Evolutionary conservation across 495 filamentous ascomycete species (phyloP).

Genomic region (Trichoderma asperelloides): DNA sequence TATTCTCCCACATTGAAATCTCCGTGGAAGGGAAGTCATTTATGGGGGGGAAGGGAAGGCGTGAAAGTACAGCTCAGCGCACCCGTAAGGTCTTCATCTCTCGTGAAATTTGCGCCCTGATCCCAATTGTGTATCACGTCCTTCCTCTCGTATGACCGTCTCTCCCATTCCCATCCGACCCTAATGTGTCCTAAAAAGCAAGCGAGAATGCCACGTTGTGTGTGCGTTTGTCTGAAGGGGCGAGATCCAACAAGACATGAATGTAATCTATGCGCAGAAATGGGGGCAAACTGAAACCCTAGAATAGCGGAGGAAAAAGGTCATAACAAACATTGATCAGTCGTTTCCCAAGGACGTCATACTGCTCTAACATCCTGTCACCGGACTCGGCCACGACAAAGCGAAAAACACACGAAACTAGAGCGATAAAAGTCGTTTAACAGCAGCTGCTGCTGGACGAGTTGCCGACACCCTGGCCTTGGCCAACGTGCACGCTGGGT

Average conservation of each 20-base stretch:
- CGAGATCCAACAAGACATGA: slow-evolving; percentile 10
- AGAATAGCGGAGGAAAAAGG: slow-evolving; percentile 4
- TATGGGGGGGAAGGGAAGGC: slow-evolving; percentile 3
- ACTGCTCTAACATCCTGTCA: slow-evolving; percentile 8
- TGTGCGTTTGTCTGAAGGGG: slow-evolving; percentile 2
- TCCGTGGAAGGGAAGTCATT: slow-evolving; percentile 3
- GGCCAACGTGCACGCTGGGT: slow-evolving; percentile 88
- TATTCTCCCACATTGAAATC: background rate
- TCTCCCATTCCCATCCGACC: slow-evolving; percentile 8
- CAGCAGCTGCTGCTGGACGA: slow-evolving; percentile 89
- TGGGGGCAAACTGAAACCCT: background rate
- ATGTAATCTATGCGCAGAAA: slow-evolving; percentile 9
- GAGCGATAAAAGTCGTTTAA: slow-evolving; percentile 43
- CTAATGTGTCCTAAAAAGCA: slow-evolving; percentile 7
- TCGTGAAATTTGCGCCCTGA: background rate
- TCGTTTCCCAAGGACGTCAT: slow-evolving; percentile 1
- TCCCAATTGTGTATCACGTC: slow-evolving; percentile 2
- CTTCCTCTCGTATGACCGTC: slow-evolving; percentile 5
- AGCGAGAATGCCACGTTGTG: slow-evolving; percentile 4
- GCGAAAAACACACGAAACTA: slow-evolving; percentile 5
- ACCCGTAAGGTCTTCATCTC: slow-evolving; percentile 1
- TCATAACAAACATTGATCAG: slow-evolving; percentile 3
- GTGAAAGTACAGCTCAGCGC: slow-evolving; percentile 9
- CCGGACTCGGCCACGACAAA: slow-evolving; percentile 6
- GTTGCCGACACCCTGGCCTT: slow-evolving; percentile 89